phyloP scores from a whole-genome alignment of 495 filamentous ascomycete genomes.

The Cryomyces antarcticus region DNA sequence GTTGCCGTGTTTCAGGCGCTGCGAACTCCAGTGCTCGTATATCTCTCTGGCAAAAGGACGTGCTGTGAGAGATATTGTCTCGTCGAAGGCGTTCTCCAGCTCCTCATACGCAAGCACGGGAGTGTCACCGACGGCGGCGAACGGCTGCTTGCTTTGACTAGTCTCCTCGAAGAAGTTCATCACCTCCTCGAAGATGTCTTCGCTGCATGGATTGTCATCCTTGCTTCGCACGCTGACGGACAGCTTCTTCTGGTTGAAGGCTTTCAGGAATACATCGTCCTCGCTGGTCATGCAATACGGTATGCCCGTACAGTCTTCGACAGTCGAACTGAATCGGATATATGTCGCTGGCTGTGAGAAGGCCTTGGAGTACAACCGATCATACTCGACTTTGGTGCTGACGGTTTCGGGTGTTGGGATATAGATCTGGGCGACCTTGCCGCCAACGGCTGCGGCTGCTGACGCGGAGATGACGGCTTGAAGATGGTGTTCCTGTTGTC shows the following conservation, averaged over 20 bases:
- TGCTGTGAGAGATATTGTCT: constrained; percentile 41
- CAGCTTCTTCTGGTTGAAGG: constrained; percentile 53
- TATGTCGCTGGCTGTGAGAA: constrained; percentile 78
- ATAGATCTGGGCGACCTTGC: constrained; percentile 49
- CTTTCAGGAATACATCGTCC: constrained; percentile 66
- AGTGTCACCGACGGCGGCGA: constrained; percentile 63
- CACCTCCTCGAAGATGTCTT: constrained; percentile 79
- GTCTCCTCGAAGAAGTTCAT: constrained; percentile 92
- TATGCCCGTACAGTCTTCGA: constrained; percentile 76
- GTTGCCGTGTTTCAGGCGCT: constrained; percentile 43
- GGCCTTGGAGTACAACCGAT: constrained; percentile 56
- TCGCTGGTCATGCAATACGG: constrained; percentile 85
- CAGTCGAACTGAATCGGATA: constrained; percentile 93
- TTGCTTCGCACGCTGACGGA: constrained; percentile 5
- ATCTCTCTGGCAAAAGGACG: constrained; percentile 63
- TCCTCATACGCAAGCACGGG: constrained; percentile 64
- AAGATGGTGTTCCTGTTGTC: constrained; percentile 85
- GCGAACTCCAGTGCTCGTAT: constrained; percentile 77
- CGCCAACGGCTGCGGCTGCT: constrained; percentile 41
- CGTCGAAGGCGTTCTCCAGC: constrained; percentile 58
- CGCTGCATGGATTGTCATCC: constrained; percentile 44
- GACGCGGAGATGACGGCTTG: constrained; percentile 73
- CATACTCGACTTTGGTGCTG: constrained; percentile 58
- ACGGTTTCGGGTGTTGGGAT: constrained; percentile 80
- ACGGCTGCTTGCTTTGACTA: constrained; percentile 61